Percentiles rank a stretch among this genome's conserved stretches.
Evolutionary conservation across 345 rosid genomes (phyloP).

Genomic region (Gossypium longicalyx): DNA sequence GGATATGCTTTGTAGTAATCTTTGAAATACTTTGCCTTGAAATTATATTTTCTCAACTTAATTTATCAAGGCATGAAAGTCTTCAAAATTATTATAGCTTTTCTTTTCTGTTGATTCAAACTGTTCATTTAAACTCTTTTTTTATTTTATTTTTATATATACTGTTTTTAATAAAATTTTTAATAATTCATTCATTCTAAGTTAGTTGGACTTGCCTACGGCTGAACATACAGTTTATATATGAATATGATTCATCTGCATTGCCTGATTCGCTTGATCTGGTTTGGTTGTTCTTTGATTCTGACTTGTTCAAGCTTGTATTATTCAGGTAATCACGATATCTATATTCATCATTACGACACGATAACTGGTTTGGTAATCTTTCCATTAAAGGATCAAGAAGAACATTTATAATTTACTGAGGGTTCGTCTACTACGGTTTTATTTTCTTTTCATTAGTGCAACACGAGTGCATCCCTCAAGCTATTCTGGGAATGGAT

Average conservation of each 20-base stretch:
- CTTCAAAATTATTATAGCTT: not conserved
- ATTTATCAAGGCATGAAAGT: not conserved
- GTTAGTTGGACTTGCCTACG: not conserved
- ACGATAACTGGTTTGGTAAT: slow-evolving; percentile 38
- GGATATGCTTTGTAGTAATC: not conserved
- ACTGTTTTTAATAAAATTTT: not conserved
- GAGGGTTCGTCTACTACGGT: slow-evolving; percentile 64
- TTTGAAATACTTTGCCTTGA: not conserved
- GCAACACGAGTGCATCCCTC: slow-evolving; percentile 99
- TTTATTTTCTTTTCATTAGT: slow-evolving; percentile 87
- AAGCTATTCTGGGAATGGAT: slow-evolving; percentile 97
- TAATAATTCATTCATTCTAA: not conserved
- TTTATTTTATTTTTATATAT: too few species aligned
- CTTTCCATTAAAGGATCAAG: slow-evolving; percentile 57
- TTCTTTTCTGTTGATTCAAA: not conserved
- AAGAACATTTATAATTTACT: slow-evolving; percentile 58
- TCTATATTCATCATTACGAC: not conserved
- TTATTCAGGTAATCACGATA: not conserved
- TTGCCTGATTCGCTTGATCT: not conserved
- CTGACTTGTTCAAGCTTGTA: not conserved
- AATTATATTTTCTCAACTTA: not conserved
- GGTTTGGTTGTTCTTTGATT: not conserved
- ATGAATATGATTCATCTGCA: not conserved
- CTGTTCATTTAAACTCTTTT: not conserved
- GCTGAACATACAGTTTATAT: not conserved